Base-by-base conservation (phyloP, 164 flowering plant species). In the Warburgia ugandensis region DNA sequence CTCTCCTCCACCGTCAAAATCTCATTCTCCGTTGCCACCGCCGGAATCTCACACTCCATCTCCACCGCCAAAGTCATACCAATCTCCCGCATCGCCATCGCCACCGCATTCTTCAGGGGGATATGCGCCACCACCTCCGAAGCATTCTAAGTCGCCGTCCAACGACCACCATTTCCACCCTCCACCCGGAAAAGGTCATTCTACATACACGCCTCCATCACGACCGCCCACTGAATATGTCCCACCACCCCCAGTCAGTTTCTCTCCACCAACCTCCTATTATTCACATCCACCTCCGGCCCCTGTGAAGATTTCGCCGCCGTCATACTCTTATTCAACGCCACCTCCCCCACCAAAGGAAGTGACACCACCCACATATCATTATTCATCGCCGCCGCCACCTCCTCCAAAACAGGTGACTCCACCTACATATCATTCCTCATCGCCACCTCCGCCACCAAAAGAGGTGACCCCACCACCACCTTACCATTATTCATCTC, bases 321-420 rank as follows among this genome's bases (percentile, higher is more conserved):
- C 55, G 6, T 11, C 22, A 17, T 13, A 29, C 21, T 10, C 12
- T 23, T 31, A 29, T 31, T 28, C 60, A 50, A 48, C 64, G 0
- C 56, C 67, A 13, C 67, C 68, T 25, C 55, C 59, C 37, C 16
- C 62, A 19, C 36, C 48, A 42, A 25, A n/a, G n/a, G n/a, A n/a
- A n/a, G n/a, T n/a, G n/a, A n/a, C 66, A 0, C 68, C 72, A 11
- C 58, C 71, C 25, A 12, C 47, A 7, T 55, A 68, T 28, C 2
- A 10, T 6, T 26, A 58, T 4, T 43, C 67, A 43, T 49, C 64
- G 0, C 56, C 65, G 9, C 67, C 68, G 29, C 55, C 58, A 41
- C n/a, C 64, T 7, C 40, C 45, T n/a, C n/a, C n/a, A n/a, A n/a
- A n/a, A n/a, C n/a, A n/a, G n/a, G n/a, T n/a, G n/a, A n/a, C n/a